phyloP scores from a whole-genome alignment of 305 asterid species.

The Fraxinus sp. region DNA sequence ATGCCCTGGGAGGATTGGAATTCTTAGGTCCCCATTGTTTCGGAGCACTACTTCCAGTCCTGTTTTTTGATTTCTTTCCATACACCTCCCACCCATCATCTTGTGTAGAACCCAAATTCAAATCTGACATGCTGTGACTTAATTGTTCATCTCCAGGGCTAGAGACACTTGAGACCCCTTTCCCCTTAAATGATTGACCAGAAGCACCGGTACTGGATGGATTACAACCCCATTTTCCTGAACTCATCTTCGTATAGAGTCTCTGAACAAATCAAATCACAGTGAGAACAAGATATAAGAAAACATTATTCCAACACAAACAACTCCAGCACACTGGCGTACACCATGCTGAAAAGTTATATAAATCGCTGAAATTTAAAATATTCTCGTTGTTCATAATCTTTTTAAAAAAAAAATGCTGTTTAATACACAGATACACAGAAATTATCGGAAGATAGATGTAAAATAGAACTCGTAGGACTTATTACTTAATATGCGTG shows the following conservation, averaged over 20 bases:
- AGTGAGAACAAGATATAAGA: not conserved
- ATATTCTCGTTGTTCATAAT: not conserved
- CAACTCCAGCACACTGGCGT: not conserved
- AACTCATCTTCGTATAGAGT: slow-evolving; percentile 42
- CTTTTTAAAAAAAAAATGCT: not conserved
- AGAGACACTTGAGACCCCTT: slow-evolving; percentile 29
- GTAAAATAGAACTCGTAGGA: not conserved
- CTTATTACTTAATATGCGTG: not conserved
- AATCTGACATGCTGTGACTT: slow-evolving; percentile 39
- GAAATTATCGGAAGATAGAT: not conserved
- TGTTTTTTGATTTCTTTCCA: slow-evolving; percentile 60
- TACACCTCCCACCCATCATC: slow-evolving; percentile 81
- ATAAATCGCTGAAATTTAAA: not conserved
- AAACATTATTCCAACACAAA: not conserved
- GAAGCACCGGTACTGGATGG: slow-evolving; percentile 26
- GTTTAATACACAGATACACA: not conserved
- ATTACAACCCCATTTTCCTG: slow-evolving; percentile 35
- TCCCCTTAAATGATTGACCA: slow-evolving; percentile 38
- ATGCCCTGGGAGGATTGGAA: slow-evolving; percentile 23
- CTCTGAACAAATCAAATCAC: slow-evolving; percentile 27
- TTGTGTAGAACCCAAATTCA: slow-evolving; percentile 36
- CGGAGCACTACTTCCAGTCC: slow-evolving; percentile 31
- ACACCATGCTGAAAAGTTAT: not conserved
- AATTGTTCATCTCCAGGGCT: slow-evolving; percentile 35
- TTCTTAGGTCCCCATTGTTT: slow-evolving; percentile 46